A percentile compares a stretch with the other conserved stretches of the same genome.
phyloP scores from a whole-genome alignment of 2,329 filamentous ascomycete species.

The Plenodomus lindquistii region DNA sequence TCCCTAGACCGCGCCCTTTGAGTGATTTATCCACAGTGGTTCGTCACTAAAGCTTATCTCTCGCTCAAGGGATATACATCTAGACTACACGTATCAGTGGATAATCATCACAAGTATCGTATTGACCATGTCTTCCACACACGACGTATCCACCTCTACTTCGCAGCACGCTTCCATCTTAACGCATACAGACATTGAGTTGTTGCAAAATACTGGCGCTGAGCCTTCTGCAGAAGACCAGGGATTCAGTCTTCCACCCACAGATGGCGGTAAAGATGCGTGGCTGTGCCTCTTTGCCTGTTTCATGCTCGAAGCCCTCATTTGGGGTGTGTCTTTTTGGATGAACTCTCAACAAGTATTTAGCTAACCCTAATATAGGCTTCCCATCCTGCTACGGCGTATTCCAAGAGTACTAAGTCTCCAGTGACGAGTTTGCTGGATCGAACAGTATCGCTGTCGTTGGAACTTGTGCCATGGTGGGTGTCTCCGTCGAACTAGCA shows the following conservation, averaged over 20 bases:
- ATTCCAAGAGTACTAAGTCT: conserved; percentile 40
- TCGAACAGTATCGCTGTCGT: conserved; percentile 38
- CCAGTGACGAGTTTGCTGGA: conserved; percentile 34
- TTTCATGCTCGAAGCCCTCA: conserved; percentile 58
- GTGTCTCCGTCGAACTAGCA: neutral
- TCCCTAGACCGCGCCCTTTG: conserved; percentile 20
- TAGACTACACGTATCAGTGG: neutral
- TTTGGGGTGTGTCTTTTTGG: conserved; percentile 38
- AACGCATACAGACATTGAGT: conserved; percentile 17
- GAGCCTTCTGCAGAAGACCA: conserved; percentile 23
- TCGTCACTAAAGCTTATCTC: neutral
- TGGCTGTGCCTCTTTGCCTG: conserved; percentile 42
- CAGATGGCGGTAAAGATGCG: conserved; percentile 35
- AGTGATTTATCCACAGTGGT: conserved; percentile 9
- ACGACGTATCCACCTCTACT: conserved; percentile 17
- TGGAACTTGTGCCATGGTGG: conserved; percentile 41
- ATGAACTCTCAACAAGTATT: neutral
- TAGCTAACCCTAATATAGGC: conserved; percentile 15
- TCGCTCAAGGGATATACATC: neutral
- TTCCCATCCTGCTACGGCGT: conserved; percentile 37
- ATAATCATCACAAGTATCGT: neutral
- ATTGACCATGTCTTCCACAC: conserved; percentile 10
- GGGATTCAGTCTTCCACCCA: conserved; percentile 31
- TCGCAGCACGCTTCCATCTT: conserved; percentile 12
- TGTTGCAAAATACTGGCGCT: conserved; percentile 10